Conservation (phyloP, 2,329 filamentous ascomycete species). For the Colletotrichum kahawae region DNA sequence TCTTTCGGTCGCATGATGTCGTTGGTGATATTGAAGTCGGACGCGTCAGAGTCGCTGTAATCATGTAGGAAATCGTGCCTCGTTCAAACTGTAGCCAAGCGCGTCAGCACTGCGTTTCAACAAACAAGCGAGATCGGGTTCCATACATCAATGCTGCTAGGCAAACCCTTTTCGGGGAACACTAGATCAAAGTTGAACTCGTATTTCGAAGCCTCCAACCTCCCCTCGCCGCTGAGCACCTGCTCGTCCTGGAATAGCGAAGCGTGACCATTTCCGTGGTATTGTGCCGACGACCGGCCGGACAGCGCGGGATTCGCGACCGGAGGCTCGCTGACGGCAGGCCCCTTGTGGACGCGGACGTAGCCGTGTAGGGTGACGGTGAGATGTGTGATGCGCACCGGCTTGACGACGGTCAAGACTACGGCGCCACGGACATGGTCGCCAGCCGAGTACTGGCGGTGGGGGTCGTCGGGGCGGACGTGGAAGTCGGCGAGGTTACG, state of each 20-base stretch:
- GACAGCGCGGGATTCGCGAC: slow-evolving; percentile 45
- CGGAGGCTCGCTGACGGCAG: slow-evolving; percentile 59
- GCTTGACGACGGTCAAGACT: slow-evolving; percentile 74
- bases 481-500: slow-evolving; percentile 80
- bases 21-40: slow-evolving; percentile 86
- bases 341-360: slow-evolving; percentile 78
- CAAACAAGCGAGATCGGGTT: neutral
- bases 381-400: slow-evolving; percentile 79
- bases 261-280: slow-evolving; percentile 79
- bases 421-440: slow-evolving; percentile 78
- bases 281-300: slow-evolving; percentile 49
- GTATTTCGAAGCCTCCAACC: slow-evolving; percentile 75
- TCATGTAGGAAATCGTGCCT: slow-evolving; percentile 88
- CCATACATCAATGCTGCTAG: slow-evolving; percentile 91
- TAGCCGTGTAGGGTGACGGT: slow-evolving; percentile 80
- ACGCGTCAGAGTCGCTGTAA: slow-evolving; percentile 87
- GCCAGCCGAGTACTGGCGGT: slow-evolving; percentile 77
- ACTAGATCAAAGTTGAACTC: slow-evolving; percentile 80
- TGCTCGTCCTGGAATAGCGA: slow-evolving; percentile 84
- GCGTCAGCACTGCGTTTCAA: neutral
- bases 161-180: slow-evolving; percentile 72
- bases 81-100: slow-evolving; percentile 77
- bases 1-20: slow-evolving; percentile 78
- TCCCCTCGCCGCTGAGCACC: slow-evolving; percentile 79
- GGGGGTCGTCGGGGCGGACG: slow-evolving; percentile 77